These are phyloP conservation scores for Coemansia asiatica DNA, from an alignment of 192 early-diverging fungal genomes.

Conservation along the genomic window DNA sequence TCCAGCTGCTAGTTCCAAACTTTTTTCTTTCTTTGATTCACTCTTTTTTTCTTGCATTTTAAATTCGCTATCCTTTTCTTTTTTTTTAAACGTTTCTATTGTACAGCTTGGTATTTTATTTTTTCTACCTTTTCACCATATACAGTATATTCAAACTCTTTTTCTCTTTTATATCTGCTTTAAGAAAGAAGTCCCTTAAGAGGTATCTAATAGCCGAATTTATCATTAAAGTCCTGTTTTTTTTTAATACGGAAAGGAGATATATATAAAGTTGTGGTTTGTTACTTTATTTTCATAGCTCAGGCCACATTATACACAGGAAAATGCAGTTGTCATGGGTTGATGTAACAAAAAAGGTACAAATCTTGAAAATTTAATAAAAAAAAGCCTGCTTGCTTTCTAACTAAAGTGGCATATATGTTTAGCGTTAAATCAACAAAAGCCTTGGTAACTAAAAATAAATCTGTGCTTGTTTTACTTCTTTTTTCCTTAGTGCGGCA, in stretches of 20 bases:
- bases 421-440: too few species aligned
- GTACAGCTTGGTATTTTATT: neutral
- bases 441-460: too few species aligned
- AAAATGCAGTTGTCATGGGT: neutral
- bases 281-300: neutral
- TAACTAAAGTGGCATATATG: neutral
- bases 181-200: neutral
- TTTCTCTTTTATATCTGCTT: constrained; percentile 2
- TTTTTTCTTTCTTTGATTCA: neutral
- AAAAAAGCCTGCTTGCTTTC: neutral
- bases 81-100: neutral
- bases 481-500: neutral
- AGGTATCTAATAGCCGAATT: neutral
- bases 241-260: neutral
- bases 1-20: neutral
- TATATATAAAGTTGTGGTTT: neutral
- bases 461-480: neutral
- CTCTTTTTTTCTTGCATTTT: neutral
- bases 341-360: constrained; percentile 14
- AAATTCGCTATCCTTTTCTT: neutral
- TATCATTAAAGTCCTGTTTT: neutral
- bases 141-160: neutral
- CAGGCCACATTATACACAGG: neutral
- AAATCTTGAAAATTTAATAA: neutral
- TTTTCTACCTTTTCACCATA: neutral